These are phyloP conservation scores for Podospora anserina DNA, from an alignment of 495 filamentous ascomycete genomes.

Conservation along the genomic window DNA sequence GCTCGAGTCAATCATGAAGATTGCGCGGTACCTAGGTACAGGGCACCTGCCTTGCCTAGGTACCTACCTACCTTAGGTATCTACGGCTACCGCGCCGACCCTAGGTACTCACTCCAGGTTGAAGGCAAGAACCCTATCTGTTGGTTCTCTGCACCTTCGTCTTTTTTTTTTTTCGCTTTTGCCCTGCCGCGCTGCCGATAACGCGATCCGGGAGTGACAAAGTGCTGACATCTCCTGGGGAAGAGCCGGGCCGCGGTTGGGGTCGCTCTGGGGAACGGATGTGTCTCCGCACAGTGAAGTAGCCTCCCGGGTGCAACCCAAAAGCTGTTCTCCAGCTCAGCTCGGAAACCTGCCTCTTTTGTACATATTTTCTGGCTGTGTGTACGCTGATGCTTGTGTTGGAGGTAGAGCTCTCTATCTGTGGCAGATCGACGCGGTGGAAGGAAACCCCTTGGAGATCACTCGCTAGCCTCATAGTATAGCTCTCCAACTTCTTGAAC, in stretches of 20 bases:
- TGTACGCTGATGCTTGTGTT: not conserved
- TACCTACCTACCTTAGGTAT: not conserved
- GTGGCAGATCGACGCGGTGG: constrained; percentile 16
- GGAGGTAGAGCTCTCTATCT: constrained; percentile 14
- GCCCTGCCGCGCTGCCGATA: constrained; percentile 2
- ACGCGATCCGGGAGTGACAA: constrained; percentile 2
- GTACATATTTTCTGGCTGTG: too few relatives aligned
- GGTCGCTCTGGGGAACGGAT: constrained; percentile 9
- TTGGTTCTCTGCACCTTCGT: not conserved
- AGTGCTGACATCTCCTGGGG: constrained; percentile 2
- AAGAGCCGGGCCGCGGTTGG: constrained; percentile 4
- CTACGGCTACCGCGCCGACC: not conserved
- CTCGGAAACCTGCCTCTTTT: not conserved
- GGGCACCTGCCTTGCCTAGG: not conserved
- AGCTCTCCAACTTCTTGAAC: constrained; percentile 26
- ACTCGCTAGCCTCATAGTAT: not conserved
- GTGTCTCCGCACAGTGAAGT: constrained; percentile 21
- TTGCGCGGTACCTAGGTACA: not conserved
- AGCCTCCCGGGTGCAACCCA: constrained; percentile 20
- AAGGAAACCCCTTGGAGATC: constrained; percentile 5
- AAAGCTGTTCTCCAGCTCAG: constrained; percentile 6
- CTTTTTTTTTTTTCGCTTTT: not conserved
- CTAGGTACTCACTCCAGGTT: too few relatives aligned
- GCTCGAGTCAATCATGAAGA: not conserved
- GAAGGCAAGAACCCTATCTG: not conserved